Evolutionary conservation across 192 early-diverging fungal species (phyloP).

Genomic region (Umbelopsis vinacea): DNA sequence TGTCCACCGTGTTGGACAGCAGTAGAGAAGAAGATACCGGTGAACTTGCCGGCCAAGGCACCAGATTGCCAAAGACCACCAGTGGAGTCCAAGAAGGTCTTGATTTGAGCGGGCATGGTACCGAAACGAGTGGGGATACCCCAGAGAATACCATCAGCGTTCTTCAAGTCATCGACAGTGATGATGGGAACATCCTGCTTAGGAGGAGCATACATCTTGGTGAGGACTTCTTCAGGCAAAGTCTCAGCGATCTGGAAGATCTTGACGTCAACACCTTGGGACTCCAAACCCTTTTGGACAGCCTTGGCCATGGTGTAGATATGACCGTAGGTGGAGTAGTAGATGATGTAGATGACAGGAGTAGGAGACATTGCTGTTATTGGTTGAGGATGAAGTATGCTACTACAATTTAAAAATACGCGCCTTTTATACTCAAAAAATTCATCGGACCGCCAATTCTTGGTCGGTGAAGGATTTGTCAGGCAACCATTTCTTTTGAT

Average conservation of each 20-base stretch:
- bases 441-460: background rate
- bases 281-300: constrained; percentile 68
- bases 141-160: constrained; percentile 57
- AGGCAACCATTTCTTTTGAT: background rate
- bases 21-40: constrained; percentile 77
- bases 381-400: background rate
- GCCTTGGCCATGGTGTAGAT: constrained; percentile 67
- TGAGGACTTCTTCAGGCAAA: constrained; percentile 53
- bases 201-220: constrained; percentile 55
- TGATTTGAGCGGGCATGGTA: constrained; percentile 74
- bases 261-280: constrained; percentile 37
- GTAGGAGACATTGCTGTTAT: background rate
- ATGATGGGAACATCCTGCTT: constrained; percentile 52
- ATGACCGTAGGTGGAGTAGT: constrained; percentile 57
- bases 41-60: constrained; percentile 71
- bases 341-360: constrained; percentile 19
- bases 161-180: constrained; percentile 38
- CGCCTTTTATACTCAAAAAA: background rate
- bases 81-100: constrained; percentile 48
- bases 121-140: constrained; percentile 73
- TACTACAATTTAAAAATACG: background rate
- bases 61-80: constrained; percentile 46
- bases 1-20: constrained; percentile 78
- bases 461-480: background rate
- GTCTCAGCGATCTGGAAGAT: constrained; percentile 58